These are phyloP conservation scores for Vanrija pseudolonga DNA, from an alignment of 1,284 basidiomycete species.

Conservation along the genomic window DNA sequence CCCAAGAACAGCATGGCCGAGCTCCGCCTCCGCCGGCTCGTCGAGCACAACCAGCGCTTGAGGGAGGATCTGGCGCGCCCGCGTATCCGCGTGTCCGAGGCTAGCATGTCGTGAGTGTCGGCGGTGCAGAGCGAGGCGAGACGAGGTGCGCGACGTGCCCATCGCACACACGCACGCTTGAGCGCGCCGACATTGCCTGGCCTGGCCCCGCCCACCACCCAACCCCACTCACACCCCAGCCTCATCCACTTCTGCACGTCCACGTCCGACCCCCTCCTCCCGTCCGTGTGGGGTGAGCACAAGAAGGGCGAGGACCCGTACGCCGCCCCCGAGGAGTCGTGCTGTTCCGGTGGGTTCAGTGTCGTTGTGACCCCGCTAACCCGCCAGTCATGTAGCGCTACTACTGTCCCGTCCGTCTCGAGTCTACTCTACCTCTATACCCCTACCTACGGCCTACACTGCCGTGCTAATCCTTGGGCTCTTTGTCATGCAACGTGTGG, in stretches of 20 bases:
- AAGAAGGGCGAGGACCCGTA: slow-evolving; percentile 85
- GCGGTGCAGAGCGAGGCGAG: background rate
- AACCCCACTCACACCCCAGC: slow-evolving; percentile 49
- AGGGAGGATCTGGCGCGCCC: slow-evolving; percentile 85
- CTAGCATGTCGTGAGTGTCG: slow-evolving; percentile 70
- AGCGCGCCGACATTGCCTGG: background rate
- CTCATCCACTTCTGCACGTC: slow-evolving; percentile 87
- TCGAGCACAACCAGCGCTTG: slow-evolving; percentile 88
- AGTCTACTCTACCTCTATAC: background rate
- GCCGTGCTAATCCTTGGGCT: background rate
- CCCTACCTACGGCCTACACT: background rate
- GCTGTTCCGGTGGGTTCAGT: slow-evolving; percentile 1
- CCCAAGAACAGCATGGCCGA: slow-evolving; percentile 72
- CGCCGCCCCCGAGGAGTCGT: slow-evolving; percentile 62
- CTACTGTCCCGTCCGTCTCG: too few relatives aligned
- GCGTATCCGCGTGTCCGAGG: slow-evolving; percentile 83
- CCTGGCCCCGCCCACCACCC: background rate
- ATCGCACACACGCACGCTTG: too few relatives aligned
- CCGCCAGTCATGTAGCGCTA: background rate
- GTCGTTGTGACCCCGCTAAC: background rate
- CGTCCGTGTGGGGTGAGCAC: slow-evolving; percentile 89
- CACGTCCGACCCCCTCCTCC: slow-evolving; percentile 81
- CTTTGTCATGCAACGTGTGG: too few relatives aligned
- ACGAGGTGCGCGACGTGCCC: too few relatives aligned
- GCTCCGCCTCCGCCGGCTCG: slow-evolving; percentile 86